Evolutionary conservation across 176 grass and related monocot genomes (phyloP), one percentile per base, ranked within the genome.

Genomic region (Sorghum bicolor): DNA sequence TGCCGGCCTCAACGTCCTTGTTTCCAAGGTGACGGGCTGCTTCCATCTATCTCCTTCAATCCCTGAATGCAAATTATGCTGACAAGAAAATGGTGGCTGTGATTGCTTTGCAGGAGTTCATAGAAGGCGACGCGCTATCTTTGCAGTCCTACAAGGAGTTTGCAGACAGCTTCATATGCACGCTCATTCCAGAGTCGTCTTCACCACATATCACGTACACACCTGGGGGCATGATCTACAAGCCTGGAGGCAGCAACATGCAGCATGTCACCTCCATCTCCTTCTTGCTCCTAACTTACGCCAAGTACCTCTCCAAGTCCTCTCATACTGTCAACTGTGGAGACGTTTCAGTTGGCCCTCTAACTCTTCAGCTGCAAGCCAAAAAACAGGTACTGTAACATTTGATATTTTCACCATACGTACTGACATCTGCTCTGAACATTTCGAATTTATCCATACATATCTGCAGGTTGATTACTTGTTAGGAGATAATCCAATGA

Each of bases 201-300:
- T 98, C 93, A 4, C 90, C 87, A 1, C 96, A 95, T 74, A 92
- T 98, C 80, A 74, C 86, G 5, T 98, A 95, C 89, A 95, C 91
- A 5, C 89, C 89, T 13, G 91, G 91, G 2, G 96, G 96, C 11
- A 88, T 98, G 80, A 89, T 98, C 64, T 98, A 98, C 87, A 98
- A 90, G 75, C 89, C 91, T 28, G 96, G 96, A 67, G 96, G 96
- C 76, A 95, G 96, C 77, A 98, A 98, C 55, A 98, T 92, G 96
- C 96, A 98, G 65, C 96, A 98, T 87, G 96, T 98, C 58, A 98
- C 96, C 29, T 84, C 93, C 67, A 90, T 98, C 63, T 87, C 96
- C 4, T 98, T 98, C 75, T 91, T 98, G 19, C 93, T 98, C 69
- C 85, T 98, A 2, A 65, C 91, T 7, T 98, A 98, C 8, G 96